Base-by-base conservation (phyloP, 345 rosid genomes). In the Jatropha curcas region DNA sequence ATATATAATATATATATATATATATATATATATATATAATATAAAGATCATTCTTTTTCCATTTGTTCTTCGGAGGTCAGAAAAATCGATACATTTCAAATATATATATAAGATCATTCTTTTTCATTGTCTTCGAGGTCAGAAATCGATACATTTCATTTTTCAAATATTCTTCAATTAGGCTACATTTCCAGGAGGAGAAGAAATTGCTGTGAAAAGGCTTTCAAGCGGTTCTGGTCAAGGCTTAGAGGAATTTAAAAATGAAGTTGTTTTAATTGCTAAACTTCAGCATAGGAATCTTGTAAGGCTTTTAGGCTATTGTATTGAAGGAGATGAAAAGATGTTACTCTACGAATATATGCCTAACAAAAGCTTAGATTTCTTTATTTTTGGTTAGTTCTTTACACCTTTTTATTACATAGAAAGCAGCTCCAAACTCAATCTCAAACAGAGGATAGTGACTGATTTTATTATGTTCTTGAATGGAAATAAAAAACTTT, bases 351-450 rank as follows among this genome's bases (percentile, higher is more conserved):
- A 72, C 22, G 75, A 72, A 48, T 86, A 79, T 73, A 80, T 86
- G 84, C 82, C 84, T 4, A 88, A 88, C 76, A 86, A 81, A 77
- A 86, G 88, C 82, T 81, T 90, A 60, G 90, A 87, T 52, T 76
- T 58, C 17, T 87, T 81, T 52, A 19, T 90, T 9, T 88, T 82
- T 70, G 88, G 92, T 90, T 14, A 76, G 86, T 41, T 24, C 17
- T 11, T 8, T 45, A 20, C 2, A 61, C 24, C 25, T 25, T 67
- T 35, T 28, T 17, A 20, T n/a, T 51, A n/a, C 37, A 14, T 28
- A n/a, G n/a, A n/a, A n/a, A n/a, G n/a, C n/a, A n/a, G n/a, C n/a
- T n/a, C n/a, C n/a, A n/a, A n/a, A n/a, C n/a, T n/a, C n/a, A n/a
- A n/a, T n/a, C n/a, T n/a, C n/a, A n/a, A n/a, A n/a, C n/a, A n/a